Base-by-base conservation (phyloP, 2,329 filamentous ascomycete species). In the Pestalotiopsis sp. region DNA sequence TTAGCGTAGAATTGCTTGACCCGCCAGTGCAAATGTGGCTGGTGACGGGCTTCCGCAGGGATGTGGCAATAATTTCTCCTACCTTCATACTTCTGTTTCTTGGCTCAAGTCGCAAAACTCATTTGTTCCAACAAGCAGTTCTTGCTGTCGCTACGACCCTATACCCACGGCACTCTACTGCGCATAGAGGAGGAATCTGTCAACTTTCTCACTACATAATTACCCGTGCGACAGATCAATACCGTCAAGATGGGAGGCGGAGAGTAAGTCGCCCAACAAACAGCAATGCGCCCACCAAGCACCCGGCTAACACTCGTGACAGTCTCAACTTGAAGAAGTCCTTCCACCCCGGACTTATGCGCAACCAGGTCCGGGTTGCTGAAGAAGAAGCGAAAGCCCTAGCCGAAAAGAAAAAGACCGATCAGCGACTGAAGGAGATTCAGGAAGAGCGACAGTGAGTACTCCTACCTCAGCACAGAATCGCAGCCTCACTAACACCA, bases 371-470 rank as follows among this genome's bases (percentile, higher is more conserved):
- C 80, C 90, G 89, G 79, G 95, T 98, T 73, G 97, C 93, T 90
- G 90, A 95, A 71, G 93, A 97, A 80, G 95, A 98, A 78, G 91
- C 96, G 80, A 93, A 94, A 73, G 96, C 95, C 3, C 89, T 99
- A 13, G 93, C 96, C 66, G 96, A 99, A 85, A 92, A 96, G 81
- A 98, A 98, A 80, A 92, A 92, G 74, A 97, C 94, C 71, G 94
- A 97, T 69, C 93, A 96, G 77, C 91, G 97, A 70, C 90, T 94
- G 76, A 95, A 97, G 77, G 96, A 99, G 81, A 91, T 97, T 73
- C 94, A 95, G 73, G 95, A 98, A 79, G 97, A 99, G 83, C 91
- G 95, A 61, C 91, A 93, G 62, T 59, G 12, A 59, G 57, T 59
- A 36, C 12, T 93, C 97, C 73, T 12, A 6, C 1, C 25, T 27